These are phyloP conservation scores for Eucalyptus marginata DNA, from an alignment of 345 rosid genomes.

Conservation along the genomic window DNA sequence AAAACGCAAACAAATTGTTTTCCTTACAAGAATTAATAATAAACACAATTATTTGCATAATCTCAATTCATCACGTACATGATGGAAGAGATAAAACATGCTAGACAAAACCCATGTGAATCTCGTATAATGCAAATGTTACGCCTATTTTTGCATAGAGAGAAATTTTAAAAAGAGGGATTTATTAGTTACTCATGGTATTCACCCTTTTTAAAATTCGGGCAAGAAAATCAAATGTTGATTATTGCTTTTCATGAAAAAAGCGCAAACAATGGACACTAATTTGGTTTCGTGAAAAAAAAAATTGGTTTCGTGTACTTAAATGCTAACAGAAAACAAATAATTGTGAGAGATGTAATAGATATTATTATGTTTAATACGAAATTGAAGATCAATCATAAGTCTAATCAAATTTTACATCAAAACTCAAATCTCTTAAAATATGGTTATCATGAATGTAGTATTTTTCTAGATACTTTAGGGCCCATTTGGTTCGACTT, in stretches of 20 bases:
- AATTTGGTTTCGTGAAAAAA: no score
- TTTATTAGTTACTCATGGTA: no score
- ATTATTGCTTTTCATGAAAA: neutral
- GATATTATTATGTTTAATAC: neutral
- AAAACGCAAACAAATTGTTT: no score
- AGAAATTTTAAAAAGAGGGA: no score
- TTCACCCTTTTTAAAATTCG: neutral
- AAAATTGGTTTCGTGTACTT: neutral
- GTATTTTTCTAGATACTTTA: no score
- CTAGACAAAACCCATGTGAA: neutral
- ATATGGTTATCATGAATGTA: neutral
- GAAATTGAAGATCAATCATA: neutral
- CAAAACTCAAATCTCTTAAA: neutral
- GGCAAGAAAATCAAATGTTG: neutral
- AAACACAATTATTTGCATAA: neutral
- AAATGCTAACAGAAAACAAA: neutral
- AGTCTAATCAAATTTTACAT: neutral
- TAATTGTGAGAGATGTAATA: neutral
- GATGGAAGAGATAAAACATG: neutral
- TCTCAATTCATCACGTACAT: rapidly evolving
- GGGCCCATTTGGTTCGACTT: no score
- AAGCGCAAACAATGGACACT: neutral
- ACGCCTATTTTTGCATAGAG: no score
- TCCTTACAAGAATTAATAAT: no score
- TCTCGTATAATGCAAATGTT: no score